Evolutionary conservation across 192 early-diverging fungal genomes (phyloP).

Genomic region (Funneliformis geosporum): DNA sequence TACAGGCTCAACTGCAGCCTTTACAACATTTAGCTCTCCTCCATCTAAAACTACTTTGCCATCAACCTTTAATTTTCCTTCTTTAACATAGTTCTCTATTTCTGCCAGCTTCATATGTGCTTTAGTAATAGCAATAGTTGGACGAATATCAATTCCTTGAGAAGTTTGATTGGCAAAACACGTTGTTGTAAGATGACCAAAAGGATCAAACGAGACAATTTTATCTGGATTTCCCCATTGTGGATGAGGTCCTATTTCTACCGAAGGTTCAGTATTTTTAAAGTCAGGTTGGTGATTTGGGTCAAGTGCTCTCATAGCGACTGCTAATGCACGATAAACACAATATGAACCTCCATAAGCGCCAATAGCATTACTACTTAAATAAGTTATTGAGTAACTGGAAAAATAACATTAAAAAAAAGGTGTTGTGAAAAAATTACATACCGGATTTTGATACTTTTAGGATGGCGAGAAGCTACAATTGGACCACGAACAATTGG

Average conservation of each 20-base stretch:
- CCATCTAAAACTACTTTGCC: constrained; percentile 80
- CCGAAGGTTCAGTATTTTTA: constrained; percentile 82
- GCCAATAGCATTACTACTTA: constrained; percentile 84
- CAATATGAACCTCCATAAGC: constrained; percentile 92
- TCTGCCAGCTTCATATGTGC: constrained; percentile 96
- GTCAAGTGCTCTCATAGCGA: constrained; percentile 83
- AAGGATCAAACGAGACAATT: constrained; percentile 94
- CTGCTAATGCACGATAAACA: constrained; percentile 87
- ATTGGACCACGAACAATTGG: constrained; percentile 82
- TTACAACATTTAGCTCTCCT: constrained; percentile 86
- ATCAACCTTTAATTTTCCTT: constrained; percentile 70
- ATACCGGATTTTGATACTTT: constrained; percentile 73
- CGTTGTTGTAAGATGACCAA: constrained; percentile 76
- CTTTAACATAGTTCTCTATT: constrained; percentile 71
- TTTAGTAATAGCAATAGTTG: constrained; percentile 89
- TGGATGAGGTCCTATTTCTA: constrained; percentile 75
- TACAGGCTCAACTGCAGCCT: constrained; percentile 93
- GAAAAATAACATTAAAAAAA: not conserved
- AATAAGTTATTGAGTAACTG: too few relatives aligned
- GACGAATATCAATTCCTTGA: constrained; percentile 78
- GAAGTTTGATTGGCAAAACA: constrained; percentile 64
- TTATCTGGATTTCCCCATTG: constrained; percentile 83
- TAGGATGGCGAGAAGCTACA: constrained; percentile 74
- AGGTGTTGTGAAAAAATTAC: constrained; percentile 15
- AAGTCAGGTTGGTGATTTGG: constrained; percentile 87